Conservation (phyloP, 1,139 yeast species). For the Suhomyces kunorum region DNA sequence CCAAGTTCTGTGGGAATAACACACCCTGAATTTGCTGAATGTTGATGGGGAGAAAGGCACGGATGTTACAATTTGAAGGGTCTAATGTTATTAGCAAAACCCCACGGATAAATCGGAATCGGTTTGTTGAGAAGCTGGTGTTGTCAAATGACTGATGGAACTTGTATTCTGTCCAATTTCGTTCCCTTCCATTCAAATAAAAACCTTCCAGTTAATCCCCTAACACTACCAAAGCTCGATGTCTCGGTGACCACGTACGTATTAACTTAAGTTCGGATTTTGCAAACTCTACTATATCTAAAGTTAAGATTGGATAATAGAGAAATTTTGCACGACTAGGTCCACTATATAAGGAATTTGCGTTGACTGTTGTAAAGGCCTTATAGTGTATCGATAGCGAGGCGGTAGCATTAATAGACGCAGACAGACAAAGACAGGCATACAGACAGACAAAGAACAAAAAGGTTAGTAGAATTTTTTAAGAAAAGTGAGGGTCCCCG, state of each 20-base stretch:
- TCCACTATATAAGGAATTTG: slow-evolving; percentile 12
- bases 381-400: slow-evolving; percentile 14
- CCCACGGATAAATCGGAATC: slow-evolving; percentile 3
- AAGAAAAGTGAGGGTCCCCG: slow-evolving; percentile 8
- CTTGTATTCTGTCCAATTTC: too few species aligned
- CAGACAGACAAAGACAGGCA: slow-evolving; percentile 11
- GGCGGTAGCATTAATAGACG: slow-evolving; percentile 14
- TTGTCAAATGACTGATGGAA: neutral
- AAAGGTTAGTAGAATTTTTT: slow-evolving; percentile 11
- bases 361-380: slow-evolving; percentile 9
- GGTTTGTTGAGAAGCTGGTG: neutral
- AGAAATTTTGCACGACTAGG: slow-evolving; percentile 5
- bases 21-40: neutral
- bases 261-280: slow-evolving; percentile 2
- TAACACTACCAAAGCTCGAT: neutral
- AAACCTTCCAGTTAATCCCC: neutral
- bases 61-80: neutral
- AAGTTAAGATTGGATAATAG: slow-evolving; percentile 3
- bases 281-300: slow-evolving; percentile 5
- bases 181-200: too few species aligned
- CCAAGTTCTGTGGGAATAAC: neutral
- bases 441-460: slow-evolving; percentile 10
- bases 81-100: neutral
- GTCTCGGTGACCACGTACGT: slow-evolving; percentile 5
- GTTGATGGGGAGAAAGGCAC: neutral